A percentile compares a stretch with the other conserved stretches of the same genome.
These are phyloP conservation scores for Endocalyx cinctus DNA, from an alignment of 2,329 filamentous ascomycete species.

Conservation along the genomic window DNA sequence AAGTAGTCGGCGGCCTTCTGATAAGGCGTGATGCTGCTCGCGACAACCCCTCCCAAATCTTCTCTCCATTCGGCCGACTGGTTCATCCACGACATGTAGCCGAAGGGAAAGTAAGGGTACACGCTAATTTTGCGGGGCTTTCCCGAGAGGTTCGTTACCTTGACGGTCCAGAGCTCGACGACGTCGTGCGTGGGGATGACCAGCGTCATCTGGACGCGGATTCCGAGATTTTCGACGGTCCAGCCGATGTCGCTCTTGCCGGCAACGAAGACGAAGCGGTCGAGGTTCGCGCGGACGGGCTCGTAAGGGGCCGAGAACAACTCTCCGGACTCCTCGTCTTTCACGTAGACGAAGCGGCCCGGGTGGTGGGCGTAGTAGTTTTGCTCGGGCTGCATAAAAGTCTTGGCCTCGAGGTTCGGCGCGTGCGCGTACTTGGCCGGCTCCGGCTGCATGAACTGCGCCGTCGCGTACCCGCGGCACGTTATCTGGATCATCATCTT, in stretches of 20 bases:
- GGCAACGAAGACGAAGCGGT: slow-evolving; percentile 48
- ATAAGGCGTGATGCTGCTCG: slow-evolving; percentile 50
- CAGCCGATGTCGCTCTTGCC: slow-evolving; percentile 53
- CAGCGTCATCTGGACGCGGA: slow-evolving; percentile 48
- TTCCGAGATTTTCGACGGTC: slow-evolving; percentile 45
- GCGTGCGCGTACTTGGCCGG: slow-evolving; percentile 56
- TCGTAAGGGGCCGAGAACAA: slow-evolving; percentile 54
- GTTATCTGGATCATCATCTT: slow-evolving; percentile 58
- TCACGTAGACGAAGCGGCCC: slow-evolving; percentile 55
- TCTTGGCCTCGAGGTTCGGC: slow-evolving; percentile 53
- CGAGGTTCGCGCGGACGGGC: slow-evolving; percentile 43
- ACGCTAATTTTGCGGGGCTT: slow-evolving; percentile 44
- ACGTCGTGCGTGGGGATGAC: slow-evolving; percentile 49
- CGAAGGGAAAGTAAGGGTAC: slow-evolving; percentile 53
- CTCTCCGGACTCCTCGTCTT: slow-evolving; percentile 46
- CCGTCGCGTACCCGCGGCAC: slow-evolving; percentile 53
- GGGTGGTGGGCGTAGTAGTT: slow-evolving; percentile 56
- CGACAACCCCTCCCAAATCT: slow-evolving; percentile 46
- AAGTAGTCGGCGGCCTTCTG: slow-evolving; percentile 53
- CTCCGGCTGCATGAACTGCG: slow-evolving; percentile 58
- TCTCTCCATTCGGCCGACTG: slow-evolving; percentile 48
- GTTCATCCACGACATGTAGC: slow-evolving; percentile 62
- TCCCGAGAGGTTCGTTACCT: slow-evolving; percentile 44
- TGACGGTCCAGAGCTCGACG: slow-evolving; percentile 51
- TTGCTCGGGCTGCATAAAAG: slow-evolving; percentile 58